Percentiles rank a stretch among this genome's conserved stretches.
These are phyloP conservation scores for Entonaema liquescens DNA, from an alignment of 495 filamentous ascomycete genomes.

Conservation along the genomic window DNA sequence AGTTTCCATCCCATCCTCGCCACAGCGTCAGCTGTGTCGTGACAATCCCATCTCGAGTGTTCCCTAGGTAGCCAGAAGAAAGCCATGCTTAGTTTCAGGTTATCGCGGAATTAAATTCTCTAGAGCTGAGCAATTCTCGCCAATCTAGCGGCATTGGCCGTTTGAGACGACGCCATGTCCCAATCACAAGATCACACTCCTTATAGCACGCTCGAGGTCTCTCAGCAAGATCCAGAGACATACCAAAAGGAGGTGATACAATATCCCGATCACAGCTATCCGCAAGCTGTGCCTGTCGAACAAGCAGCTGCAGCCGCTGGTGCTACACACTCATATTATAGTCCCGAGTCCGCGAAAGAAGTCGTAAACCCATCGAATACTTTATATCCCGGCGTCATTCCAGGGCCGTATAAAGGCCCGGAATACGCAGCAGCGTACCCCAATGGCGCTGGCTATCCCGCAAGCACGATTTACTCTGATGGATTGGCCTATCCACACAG, in stretches of 20 bases:
- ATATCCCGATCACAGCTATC: slow-evolving; percentile 37
- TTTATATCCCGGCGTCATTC: slow-evolving; percentile 13
- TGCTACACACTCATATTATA: slow-evolving; percentile 24
- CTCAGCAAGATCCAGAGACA: slow-evolving; percentile 27
- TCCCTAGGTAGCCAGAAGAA: slow-evolving; percentile 10
- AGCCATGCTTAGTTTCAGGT: slow-evolving; percentile 17
- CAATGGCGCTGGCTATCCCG: slow-evolving; percentile 17
- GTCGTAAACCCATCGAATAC: slow-evolving; percentile 21
- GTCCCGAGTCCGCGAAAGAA: slow-evolving; percentile 37
- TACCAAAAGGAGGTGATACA: slow-evolving; percentile 36
- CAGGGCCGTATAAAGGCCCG: slow-evolving; percentile 25
- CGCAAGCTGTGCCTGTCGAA: slow-evolving; percentile 38
- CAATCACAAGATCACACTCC: slow-evolving; percentile 7
- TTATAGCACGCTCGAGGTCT: slow-evolving; percentile 41
- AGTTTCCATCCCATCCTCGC: slow-evolving; percentile 13
- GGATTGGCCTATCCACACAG: slow-evolving; percentile 22
- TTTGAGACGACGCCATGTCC: slow-evolving; percentile 32
- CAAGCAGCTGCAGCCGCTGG: slow-evolving; percentile 15
- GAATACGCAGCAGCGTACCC: slow-evolving; percentile 13
- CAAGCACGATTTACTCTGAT: slow-evolving; percentile 14
- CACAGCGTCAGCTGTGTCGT: slow-evolving; percentile 20
- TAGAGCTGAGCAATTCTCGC: slow-evolving; percentile 25
- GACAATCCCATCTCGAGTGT: slow-evolving; percentile 7
- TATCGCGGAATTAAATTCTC: slow-evolving; percentile 7
- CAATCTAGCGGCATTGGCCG: slow-evolving; percentile 15